A percentile compares a stretch with the other conserved stretches of the same genome.
Conservation (phyloP, 257 asterid genomes). For the Lantana camara region DNA sequence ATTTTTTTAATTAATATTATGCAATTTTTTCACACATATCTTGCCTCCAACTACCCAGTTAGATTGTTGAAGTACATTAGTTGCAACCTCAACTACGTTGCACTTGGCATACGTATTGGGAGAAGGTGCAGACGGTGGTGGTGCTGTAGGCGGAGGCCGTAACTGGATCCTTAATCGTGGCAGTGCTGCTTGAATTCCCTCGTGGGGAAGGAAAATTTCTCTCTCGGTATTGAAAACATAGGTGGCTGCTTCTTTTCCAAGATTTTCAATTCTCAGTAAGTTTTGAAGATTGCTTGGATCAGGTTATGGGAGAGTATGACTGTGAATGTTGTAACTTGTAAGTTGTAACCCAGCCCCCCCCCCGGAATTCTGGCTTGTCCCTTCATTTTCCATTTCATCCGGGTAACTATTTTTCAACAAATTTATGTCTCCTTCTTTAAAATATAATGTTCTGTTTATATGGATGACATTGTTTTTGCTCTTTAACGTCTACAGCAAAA, state of each 20-base stretch:
- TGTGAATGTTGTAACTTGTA: constrained; percentile 98
- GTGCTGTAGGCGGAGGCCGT: constrained; percentile 59
- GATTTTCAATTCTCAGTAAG: too few relatives aligned
- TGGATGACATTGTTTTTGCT: background rate
- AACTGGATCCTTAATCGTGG: constrained; percentile 80
- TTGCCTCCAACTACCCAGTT: too few relatives aligned
- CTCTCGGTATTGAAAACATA: constrained; percentile 51
- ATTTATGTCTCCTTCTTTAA: too few relatives aligned
- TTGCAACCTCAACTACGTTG: constrained; percentile 71
- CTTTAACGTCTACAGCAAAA: constrained; percentile 49
- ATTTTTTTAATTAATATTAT: too few relatives aligned
- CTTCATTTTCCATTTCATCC: constrained; percentile 80
- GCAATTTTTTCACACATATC: too few relatives aligned
- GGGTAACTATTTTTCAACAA: too few relatives aligned
- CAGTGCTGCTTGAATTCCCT: constrained; percentile 82
- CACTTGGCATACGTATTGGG: constrained; percentile 56
- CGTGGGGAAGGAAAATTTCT: constrained; percentile 85
- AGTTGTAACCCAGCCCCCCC: too few relatives aligned
- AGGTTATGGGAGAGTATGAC: constrained; percentile 88
- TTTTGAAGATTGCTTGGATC: background rate
- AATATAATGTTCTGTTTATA: too few relatives aligned
- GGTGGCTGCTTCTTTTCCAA: too few relatives aligned
- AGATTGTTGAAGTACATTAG: too few relatives aligned
- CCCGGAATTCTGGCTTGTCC: constrained; percentile 86
- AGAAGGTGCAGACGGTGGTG: constrained; percentile 63